Conservation (phyloP, 208 protist genomes). For the Crithidia fasciculata region DNA sequence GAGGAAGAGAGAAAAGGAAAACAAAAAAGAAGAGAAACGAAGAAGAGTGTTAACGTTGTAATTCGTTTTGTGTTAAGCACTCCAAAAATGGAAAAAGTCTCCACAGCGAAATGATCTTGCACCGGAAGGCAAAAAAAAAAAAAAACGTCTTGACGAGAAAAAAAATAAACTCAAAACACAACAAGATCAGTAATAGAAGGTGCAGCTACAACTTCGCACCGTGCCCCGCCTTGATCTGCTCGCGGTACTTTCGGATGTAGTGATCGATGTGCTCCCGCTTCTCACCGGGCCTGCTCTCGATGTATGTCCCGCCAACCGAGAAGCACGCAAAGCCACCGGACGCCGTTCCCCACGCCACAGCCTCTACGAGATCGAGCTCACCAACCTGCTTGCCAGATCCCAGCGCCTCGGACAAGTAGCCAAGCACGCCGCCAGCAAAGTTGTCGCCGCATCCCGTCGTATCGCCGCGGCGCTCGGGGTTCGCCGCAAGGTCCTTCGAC, state of each 20-base stretch:
- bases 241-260: conserved; percentile 27
- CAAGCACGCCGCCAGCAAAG: conserved; percentile 34
- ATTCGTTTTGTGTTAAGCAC: conserved; percentile 3
- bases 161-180: background rate
- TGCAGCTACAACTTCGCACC: conserved; percentile 16
- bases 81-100: background rate
- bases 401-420: conserved; percentile 19
- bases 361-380: conserved; percentile 30
- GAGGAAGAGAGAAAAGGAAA: background rate
- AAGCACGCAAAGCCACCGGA: conserved; percentile 35
- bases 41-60: background rate
- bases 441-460: conserved; percentile 39
- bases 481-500: conserved; percentile 16
- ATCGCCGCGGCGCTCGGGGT: conserved; percentile 25
- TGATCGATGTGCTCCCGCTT: conserved; percentile 28
- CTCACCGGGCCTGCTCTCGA: conserved; percentile 39
- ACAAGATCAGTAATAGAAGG: conserved; percentile 10
- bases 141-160: background rate
- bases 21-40: conserved; percentile 1
- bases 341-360: conserved; percentile 26
- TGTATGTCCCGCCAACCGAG: conserved; percentile 30
- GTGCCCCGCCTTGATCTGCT: conserved; percentile 16
- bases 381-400: conserved; percentile 13
- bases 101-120: background rate
- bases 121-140: background rate